phyloP scores from a whole-genome alignment of 2,329 filamentous ascomycete species.

The Nemania serpens region DNA sequence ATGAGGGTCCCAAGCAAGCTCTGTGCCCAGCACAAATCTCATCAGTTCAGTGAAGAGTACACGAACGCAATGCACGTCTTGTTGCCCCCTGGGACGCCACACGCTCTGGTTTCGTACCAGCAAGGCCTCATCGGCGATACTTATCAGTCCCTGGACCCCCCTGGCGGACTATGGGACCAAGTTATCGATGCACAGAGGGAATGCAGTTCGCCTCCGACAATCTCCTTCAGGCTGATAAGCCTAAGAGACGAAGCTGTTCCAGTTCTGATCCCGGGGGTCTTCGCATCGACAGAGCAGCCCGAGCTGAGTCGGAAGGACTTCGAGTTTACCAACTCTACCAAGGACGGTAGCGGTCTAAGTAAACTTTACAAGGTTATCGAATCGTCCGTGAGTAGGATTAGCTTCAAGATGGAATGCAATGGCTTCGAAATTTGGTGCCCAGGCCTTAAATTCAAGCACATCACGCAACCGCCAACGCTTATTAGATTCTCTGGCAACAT shows the following conservation, averaged over 20 bases:
- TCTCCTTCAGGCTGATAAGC: conserved; percentile 6
- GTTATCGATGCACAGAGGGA: background rate
- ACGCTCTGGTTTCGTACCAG: conserved; percentile 15
- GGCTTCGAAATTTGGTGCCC: conserved; percentile 33
- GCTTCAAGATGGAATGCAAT: background rate
- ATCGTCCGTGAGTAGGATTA: background rate
- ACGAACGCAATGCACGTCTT: conserved; percentile 27
- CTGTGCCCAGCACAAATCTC: conserved; percentile 13
- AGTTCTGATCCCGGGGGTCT: conserved; percentile 11
- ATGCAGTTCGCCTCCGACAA: background rate
- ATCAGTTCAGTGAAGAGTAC: conserved; percentile 33
- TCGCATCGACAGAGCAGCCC: background rate
- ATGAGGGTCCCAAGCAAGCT: conserved; percentile 32
- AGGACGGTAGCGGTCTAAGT: background rate
- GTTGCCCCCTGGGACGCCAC: background rate
- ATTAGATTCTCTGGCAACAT: conserved; percentile 6
- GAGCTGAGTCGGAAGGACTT: conserved; percentile 9
- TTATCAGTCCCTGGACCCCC: conserved; percentile 24
- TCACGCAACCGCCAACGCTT: background rate
- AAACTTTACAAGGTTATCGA: background rate
- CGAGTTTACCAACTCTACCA: background rate
- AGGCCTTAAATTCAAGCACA: conserved; percentile 23
- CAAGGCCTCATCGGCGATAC: background rate
- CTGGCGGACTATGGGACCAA: conserved; percentile 8
- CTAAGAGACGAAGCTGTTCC: background rate